Conservation (phyloP, 1,284 basidiomycete species). For the Grifola frondosa region DNA sequence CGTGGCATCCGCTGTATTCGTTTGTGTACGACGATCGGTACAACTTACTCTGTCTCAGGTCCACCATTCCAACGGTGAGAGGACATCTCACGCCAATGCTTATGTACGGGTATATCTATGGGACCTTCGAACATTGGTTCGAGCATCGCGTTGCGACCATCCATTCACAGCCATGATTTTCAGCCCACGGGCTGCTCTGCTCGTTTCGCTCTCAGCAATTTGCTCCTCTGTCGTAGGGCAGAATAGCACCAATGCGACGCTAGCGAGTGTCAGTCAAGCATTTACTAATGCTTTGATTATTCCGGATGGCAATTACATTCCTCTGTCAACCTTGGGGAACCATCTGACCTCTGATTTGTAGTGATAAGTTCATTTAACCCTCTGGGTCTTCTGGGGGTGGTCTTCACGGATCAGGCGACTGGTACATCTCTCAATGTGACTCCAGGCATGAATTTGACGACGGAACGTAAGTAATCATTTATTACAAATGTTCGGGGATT, state of each 20-base stretch:
- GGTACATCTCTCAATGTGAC: conserved; percentile 32
- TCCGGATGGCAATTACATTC: conserved; percentile 30
- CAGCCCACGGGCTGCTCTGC: too few species aligned
- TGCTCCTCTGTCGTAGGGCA: conserved; percentile 14
- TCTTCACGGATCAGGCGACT: conserved; percentile 37
- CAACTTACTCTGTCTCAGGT: too few species aligned
- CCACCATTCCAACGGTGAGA: too few species aligned
- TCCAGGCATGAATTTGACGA: conserved; percentile 40
- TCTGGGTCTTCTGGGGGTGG: conserved; percentile 34
- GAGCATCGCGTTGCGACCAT: too few species aligned
- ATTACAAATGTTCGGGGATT: not conserved
- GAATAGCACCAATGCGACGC: conserved; percentile 20
- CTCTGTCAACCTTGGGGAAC: too few species aligned
- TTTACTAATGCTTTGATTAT: conserved; percentile 43
- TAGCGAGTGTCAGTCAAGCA: conserved; percentile 37
- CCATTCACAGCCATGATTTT: conserved; percentile 7
- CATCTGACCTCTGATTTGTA: too few species aligned
- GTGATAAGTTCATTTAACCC: conserved; percentile 42
- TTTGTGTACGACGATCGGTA: too few species aligned
- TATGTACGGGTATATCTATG: too few species aligned
- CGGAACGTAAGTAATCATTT: conserved; percentile 36
- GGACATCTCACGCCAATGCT: too few species aligned
- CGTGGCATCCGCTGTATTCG: too few species aligned
- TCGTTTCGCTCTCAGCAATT: too few species aligned
- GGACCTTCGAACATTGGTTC: too few species aligned